phyloP scores from a whole-genome alignment of 257 asterid genomes.

The Nicotiana obtusifolia region DNA sequence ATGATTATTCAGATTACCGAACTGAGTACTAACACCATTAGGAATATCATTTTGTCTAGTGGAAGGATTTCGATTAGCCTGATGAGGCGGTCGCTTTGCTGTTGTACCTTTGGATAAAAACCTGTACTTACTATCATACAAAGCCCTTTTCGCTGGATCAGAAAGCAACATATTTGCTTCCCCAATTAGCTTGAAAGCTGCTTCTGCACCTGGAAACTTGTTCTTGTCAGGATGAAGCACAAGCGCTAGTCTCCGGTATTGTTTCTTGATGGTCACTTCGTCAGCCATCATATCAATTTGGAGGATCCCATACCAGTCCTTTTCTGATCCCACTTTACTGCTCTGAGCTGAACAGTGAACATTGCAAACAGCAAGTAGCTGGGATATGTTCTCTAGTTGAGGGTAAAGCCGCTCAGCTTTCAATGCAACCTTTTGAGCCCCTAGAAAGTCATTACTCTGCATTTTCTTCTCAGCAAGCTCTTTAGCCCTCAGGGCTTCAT shows the following conservation, averaged over 20 bases:
- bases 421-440: constrained; percentile 51
- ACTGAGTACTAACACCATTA: constrained; percentile 28
- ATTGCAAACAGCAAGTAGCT: constrained; percentile 60
- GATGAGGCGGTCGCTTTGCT: constrained; percentile 37
- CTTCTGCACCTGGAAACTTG: constrained; percentile 85
- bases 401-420: constrained; percentile 69
- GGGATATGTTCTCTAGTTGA: constrained; percentile 59
- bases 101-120: constrained; percentile 28
- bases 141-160: constrained; percentile 45
- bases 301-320: constrained; percentile 75
- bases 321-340: constrained; percentile 45
- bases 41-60: constrained; percentile 26
- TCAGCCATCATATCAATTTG: constrained; percentile 57
- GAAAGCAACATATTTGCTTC: constrained; percentile 73
- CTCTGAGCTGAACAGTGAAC: constrained; percentile 67
- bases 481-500: constrained; percentile 70
- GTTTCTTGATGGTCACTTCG: constrained; percentile 55
- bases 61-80: constrained; percentile 25
- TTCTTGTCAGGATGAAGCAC: constrained; percentile 86
- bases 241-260: constrained; percentile 73
- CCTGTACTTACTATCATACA: constrained; percentile 45
- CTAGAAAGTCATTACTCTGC: constrained; percentile 55
- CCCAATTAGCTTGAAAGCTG: constrained; percentile 78
- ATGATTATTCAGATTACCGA: constrained; percentile 27
- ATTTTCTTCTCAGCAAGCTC: constrained; percentile 65